Evolutionary conservation across 2,329 filamentous ascomycete genomes (phyloP).

Genomic region (Neonectria neomacrospora): DNA sequence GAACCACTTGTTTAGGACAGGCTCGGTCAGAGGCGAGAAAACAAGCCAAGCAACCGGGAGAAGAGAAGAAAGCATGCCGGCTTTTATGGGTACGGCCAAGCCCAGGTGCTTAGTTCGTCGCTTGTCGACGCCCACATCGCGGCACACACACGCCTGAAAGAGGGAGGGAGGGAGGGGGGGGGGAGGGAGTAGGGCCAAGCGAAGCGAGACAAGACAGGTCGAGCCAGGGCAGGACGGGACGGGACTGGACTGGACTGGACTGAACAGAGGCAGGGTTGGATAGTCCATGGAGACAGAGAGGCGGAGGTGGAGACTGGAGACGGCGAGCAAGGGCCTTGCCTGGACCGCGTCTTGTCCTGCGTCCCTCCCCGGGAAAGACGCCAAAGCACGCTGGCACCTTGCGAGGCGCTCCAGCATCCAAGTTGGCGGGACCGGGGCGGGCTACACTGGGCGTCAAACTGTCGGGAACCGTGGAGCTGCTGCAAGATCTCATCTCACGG

Average conservation of each 20-base stretch:
- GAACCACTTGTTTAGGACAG: constrained; percentile 52
- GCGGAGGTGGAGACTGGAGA: constrained; percentile 5
- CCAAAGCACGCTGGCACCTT: constrained; percentile 2
- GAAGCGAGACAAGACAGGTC: constrained; percentile 8
- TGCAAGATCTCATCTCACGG: constrained; percentile 47
- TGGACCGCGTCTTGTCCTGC: constrained; percentile 23
- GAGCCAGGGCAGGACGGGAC: constrained; percentile 13
- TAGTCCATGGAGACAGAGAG: no score
- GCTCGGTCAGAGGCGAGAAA: constrained; percentile 48
- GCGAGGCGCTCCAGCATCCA: constrained; percentile 44
- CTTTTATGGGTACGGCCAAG: constrained; percentile 43
- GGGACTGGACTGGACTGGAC: constrained; percentile 6
- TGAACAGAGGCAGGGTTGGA: background rate
- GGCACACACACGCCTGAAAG: constrained; percentile 1
- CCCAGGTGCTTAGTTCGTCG: constrained; percentile 31
- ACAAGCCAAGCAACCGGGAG: constrained; percentile 40
- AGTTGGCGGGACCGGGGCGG: constrained; percentile 48
- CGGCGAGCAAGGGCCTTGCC: constrained; percentile 14
- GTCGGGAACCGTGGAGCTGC: constrained; percentile 44
- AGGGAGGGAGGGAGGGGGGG: background rate
- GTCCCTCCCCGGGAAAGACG: constrained; percentile 18
- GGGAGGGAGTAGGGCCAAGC: background rate
- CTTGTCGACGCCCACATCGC: constrained; percentile 34
- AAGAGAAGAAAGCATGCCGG: constrained; percentile 34
- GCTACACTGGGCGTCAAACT: constrained; percentile 41